These are phyloP conservation scores for Pestalotiopsis sp. DNA, from an alignment of 2,329 filamentous ascomycete genomes.

Conservation along the genomic window DNA sequence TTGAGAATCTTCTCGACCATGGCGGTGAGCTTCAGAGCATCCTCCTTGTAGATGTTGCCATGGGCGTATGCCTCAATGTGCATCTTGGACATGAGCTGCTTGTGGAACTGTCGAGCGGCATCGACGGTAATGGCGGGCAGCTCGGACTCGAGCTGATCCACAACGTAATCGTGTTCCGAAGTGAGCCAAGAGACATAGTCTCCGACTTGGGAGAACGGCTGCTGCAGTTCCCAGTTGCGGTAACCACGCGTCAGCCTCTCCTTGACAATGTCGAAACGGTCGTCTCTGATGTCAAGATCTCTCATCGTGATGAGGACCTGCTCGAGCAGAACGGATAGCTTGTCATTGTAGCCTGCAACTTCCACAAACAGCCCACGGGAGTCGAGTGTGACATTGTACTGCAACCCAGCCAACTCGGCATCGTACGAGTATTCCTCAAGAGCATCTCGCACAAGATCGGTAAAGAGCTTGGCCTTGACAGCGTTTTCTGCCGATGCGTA, in stretches of 20 bases:
- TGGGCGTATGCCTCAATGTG: constrained; percentile 88
- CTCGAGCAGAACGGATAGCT: constrained; percentile 86
- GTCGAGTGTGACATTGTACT: constrained; percentile 78
- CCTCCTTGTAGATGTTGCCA: constrained; percentile 93
- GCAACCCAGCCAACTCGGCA: constrained; percentile 86
- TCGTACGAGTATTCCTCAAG: constrained; percentile 95
- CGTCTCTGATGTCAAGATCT: constrained; percentile 81
- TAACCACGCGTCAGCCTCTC: constrained; percentile 77
- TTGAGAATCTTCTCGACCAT: constrained; percentile 79
- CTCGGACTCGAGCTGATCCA: constrained; percentile 79
- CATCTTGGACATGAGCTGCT: constrained; percentile 78
- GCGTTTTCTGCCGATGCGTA: constrained; percentile 77
- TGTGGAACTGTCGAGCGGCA: constrained; percentile 76
- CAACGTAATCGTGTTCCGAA: constrained; percentile 74
- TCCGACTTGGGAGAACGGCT: constrained; percentile 86
- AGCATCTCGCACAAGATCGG: constrained; percentile 84
- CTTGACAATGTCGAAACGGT: constrained; percentile 89
- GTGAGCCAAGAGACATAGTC: constrained; percentile 83
- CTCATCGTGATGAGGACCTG: constrained; percentile 85
- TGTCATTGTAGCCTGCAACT: constrained; percentile 93
- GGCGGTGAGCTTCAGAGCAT: constrained; percentile 82
- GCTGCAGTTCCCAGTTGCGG: constrained; percentile 85
- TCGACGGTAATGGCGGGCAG: constrained; percentile 74
- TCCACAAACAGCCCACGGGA: constrained; percentile 75
- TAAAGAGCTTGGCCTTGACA: constrained; percentile 79